Base-by-base conservation (phyloP, 139 green algal genomes). In the Chlorella sp. region DNA sequence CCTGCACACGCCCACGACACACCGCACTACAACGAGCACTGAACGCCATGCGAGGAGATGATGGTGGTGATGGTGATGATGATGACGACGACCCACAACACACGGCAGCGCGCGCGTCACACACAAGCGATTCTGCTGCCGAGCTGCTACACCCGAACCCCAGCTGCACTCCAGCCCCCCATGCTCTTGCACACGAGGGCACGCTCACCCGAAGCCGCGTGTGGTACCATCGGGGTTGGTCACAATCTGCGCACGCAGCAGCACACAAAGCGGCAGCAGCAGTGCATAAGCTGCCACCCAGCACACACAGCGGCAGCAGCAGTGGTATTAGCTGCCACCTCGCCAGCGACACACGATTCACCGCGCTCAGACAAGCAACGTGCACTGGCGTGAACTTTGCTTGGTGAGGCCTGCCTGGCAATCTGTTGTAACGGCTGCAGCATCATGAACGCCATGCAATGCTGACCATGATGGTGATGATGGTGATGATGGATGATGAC, bases 151-250 rank as follows among this genome's bases (percentile, higher is more conserved):
- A 64, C 4, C 27, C 24, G 4, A 64, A 27, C 27, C 14, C 55
- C 55, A 64, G 55, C 17, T 64, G 55, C 24, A 27, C 4, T 20
- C 22, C 55, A 10, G 17, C 14, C 20, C 20, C 24, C 6, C 55
- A 64, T 6, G 55, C 55, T n/a, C 6, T 31, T 20, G 27, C 55
- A 55, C 42, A 55, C 42, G n/a, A n/a, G n/a, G 10, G 42, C 42
- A 55, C 42, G 50, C 64, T 50, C 64, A 70, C 64, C 92, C 92
- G 80, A 97, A 97, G 23, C 92, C 92, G 17, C 92, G 78, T 0
- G 89, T 88, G 30, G 86, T 72, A 29, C 86, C 83, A 74, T 97
- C 92, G 2, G 69, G 68, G 31, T 71, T 50, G 29, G 68, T 61
- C n/a, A 81, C 74, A 34, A 85, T 79, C 71, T 81, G 70, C 51